phyloP scores from a whole-genome alignment of 768 basidiomycete species.

The Phanerochaete carnosa region DNA sequence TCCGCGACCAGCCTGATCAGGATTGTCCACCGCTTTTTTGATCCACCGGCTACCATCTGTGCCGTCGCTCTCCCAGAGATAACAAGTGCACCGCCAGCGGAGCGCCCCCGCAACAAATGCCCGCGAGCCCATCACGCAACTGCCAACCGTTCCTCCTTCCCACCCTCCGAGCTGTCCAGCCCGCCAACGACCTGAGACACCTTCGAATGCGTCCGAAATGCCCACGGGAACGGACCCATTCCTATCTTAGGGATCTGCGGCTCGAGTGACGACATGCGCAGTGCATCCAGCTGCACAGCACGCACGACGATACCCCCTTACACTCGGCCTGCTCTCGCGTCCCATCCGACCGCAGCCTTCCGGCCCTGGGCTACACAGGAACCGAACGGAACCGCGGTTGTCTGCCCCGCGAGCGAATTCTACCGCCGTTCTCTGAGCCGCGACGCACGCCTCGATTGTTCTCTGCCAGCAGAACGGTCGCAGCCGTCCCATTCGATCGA shows the following conservation, averaged over 20 bases:
- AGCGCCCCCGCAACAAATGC: not conserved
- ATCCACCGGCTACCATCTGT: not conserved
- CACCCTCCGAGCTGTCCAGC: not conserved
- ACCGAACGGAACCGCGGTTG: not conserved
- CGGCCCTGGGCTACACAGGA: not conserved
- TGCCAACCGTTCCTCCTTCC: not conserved
- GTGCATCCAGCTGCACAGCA: not conserved
- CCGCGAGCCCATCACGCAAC: not conserved
- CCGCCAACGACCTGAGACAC: not conserved
- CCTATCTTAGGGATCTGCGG: slow-evolving; percentile 2
- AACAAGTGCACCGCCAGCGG: not conserved
- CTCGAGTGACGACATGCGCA: slow-evolving; percentile 6
- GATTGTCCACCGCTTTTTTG: not conserved
- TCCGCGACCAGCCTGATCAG: not conserved
- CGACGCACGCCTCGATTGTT: not conserved
- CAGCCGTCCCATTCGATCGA: not conserved
- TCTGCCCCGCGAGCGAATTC: not conserved
- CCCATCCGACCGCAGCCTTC: not conserved
- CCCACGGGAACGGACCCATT: not conserved
- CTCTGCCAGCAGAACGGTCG: not conserved
- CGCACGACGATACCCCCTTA: not conserved
- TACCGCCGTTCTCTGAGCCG: not conserved
- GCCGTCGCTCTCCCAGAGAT: not conserved
- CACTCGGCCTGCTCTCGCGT: not conserved
- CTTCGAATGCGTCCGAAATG: not conserved